Conservation (phyloP, 2,329 filamentous ascomycete species). For the Aureobasidium lini region DNA sequence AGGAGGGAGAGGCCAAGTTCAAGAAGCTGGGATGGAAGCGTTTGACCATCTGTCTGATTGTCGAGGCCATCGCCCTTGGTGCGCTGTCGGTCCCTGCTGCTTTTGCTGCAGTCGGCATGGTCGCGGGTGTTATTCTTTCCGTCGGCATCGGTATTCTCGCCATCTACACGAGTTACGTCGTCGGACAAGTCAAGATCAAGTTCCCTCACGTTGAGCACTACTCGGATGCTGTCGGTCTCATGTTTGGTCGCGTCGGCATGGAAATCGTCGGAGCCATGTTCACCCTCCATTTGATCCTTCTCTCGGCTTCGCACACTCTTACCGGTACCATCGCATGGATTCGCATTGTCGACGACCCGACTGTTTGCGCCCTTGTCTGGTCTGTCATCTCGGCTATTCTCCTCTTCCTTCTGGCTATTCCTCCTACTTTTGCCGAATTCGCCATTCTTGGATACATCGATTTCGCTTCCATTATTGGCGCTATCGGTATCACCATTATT, state of each 20-base stretch:
- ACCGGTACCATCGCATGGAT: slow-evolving; percentile 41
- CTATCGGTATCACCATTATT: slow-evolving; percentile 30
- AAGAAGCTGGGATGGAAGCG: slow-evolving; percentile 41
- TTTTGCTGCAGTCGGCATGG: slow-evolving; percentile 47
- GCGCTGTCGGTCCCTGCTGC: slow-evolving; percentile 51
- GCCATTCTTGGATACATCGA: slow-evolving; percentile 31
- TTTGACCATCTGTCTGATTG: slow-evolving; percentile 43
- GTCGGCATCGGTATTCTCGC: slow-evolving; percentile 49
- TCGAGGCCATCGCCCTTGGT: slow-evolving; percentile 52
- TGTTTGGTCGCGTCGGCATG: slow-evolving; percentile 37
- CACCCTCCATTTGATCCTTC: slow-evolving; percentile 34
- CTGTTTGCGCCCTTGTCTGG: slow-evolving; percentile 36
- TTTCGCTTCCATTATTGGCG: slow-evolving; percentile 29
- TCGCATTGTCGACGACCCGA: slow-evolving; percentile 32
- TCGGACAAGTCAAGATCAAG: slow-evolving; percentile 52
- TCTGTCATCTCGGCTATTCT: slow-evolving; percentile 36
- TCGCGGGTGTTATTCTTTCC: slow-evolving; percentile 50
- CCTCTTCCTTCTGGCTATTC: slow-evolving; percentile 28
- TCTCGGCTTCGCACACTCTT: slow-evolving; percentile 38
- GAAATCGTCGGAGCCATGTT: slow-evolving; percentile 38
- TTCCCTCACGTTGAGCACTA: slow-evolving; percentile 40
- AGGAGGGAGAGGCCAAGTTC: slow-evolving; percentile 34
- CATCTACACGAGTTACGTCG: slow-evolving; percentile 55
- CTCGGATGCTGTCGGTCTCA: slow-evolving; percentile 36
- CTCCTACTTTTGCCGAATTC: slow-evolving; percentile 30